Evolutionary conservation across 306 rosid species (phyloP), one percentile per base, ranked within the genome.

Genomic region (Luffa acutangula): DNA sequence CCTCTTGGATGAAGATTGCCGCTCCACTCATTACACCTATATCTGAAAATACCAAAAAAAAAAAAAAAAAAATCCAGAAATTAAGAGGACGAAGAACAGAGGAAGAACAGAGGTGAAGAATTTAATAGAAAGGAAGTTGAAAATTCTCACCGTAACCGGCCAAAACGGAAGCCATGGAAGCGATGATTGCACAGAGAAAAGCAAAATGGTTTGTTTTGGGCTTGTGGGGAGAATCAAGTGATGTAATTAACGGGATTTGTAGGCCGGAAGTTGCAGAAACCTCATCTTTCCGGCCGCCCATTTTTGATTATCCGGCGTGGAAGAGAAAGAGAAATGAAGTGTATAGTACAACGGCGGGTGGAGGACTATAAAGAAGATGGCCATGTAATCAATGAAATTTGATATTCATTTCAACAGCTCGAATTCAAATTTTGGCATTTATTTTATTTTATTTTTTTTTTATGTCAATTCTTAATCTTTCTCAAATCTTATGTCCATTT

Each of bases 11-110:
- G 79, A 48, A 89, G 14, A 89, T 78, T 0, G 37, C 79, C 0
- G 97, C 98, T 79, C 98, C 98, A 75, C 98, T 94, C 97, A 94
- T 94, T 59, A 94, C 98, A 12, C 98, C 98, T 15, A 91, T 81
- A 82, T 94, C 98, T 94, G 88, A 25, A 25, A 25, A 25, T 25
- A 25, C 31, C 60, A 48, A n/a, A 1, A n/a, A 54, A 0, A 15
- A 3, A 6, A 6, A 3, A 11, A 11, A 5, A 33, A 62, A 9
- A 1, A 1, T 25, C 1, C 25, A 57, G 62, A 64, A 18, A 67
- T 14, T 0, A 67, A 37, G 72, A 6, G 9, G 42, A 49, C 0
- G 62, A 13, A 2, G n/a, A n/a, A 39, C 0, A 42, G 6, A 17
- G 1, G n/a, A n/a, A 5, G n/a, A n/a, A n/a, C 7, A 2, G 4